Conservation (phyloP, 2,329 filamentous ascomycete species). For the Penicillium sp. region DNA sequence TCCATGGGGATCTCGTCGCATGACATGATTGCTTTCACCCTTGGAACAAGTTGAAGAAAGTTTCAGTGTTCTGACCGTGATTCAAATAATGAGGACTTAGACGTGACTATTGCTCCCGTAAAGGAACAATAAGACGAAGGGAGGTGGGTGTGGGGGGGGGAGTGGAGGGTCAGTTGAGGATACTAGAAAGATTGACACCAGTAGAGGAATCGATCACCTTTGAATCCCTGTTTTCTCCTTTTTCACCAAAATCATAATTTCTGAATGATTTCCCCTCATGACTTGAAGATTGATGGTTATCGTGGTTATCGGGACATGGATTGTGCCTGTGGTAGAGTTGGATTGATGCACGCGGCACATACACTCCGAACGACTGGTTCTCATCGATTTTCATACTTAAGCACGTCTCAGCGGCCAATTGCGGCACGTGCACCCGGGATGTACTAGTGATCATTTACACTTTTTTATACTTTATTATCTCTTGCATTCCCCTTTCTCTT, state of each 20-base stretch:
- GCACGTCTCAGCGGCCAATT: constrained; percentile 11
- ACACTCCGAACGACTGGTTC: neutral
- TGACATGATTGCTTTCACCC: neutral
- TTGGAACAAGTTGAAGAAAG: neutral
- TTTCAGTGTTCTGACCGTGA: neutral
- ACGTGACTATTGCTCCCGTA: too few species aligned
- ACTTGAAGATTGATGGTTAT: neutral
- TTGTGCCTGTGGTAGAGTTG: neutral
- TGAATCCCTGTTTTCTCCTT: neutral
- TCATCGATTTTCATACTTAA: neutral
- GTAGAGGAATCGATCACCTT: neutral
- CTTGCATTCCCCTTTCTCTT: neutral
- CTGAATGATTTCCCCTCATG: neutral
- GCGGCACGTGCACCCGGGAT: constrained; percentile 14
- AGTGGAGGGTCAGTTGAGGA: neutral
- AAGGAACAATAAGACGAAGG: neutral
- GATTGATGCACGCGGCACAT: neutral
- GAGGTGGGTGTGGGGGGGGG: too few species aligned
- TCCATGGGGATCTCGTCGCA: constrained; percentile 20
- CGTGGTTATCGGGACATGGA: neutral
- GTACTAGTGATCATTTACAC: neutral
- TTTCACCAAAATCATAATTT: neutral
- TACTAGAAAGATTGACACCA: neutral
- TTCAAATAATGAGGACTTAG: neutral
- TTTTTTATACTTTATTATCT: neutral